phyloP scores from a whole-genome alignment of 2,329 filamentous ascomycete genomes.

The Xylariaceae sp. region DNA sequence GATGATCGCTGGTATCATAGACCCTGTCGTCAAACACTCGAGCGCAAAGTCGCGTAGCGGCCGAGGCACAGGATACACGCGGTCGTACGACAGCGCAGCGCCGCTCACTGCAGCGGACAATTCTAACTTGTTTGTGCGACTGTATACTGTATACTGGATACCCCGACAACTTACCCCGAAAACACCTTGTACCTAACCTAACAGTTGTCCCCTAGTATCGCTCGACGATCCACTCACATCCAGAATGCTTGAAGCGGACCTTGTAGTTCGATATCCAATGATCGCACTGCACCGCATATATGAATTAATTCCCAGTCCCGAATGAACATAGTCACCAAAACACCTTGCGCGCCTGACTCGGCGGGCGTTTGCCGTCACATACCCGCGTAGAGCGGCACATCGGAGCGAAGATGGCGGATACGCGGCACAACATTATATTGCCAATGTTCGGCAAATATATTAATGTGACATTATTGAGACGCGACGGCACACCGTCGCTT shows the following conservation, averaged over 20 bases:
- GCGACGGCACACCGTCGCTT: conserved; percentile 9
- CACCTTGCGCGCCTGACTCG: neutral
- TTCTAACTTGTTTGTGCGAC: conserved; percentile 10
- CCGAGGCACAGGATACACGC: conserved; percentile 8
- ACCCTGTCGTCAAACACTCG: neutral
- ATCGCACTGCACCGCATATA: neutral
- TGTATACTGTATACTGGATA: neutral
- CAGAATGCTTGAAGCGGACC: neutral
- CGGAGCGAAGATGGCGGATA: conserved; percentile 27
- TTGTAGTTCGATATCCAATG: neutral
- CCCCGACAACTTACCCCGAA: conserved; percentile 3
- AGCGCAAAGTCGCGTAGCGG: conserved; percentile 10
- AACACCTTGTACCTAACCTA: conserved; percentile 6
- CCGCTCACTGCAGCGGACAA: conserved; percentile 7
- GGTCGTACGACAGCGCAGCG: conserved; percentile 2
- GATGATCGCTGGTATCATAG: conserved; percentile 3
- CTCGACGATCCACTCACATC: neutral
- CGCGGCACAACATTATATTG: conserved; percentile 14
- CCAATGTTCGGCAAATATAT: conserved; percentile 27
- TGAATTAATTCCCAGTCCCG: neutral
- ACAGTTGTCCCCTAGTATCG: neutral
- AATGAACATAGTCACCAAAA: neutral
- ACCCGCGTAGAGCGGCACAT: conserved; percentile 23
- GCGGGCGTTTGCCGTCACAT: conserved; percentile 1
- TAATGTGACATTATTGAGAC: conserved; percentile 22